phyloP scores from a whole-genome alignment of 2,329 filamentous ascomycete genomes.

The Stagonosporopsis vannaccii region DNA sequence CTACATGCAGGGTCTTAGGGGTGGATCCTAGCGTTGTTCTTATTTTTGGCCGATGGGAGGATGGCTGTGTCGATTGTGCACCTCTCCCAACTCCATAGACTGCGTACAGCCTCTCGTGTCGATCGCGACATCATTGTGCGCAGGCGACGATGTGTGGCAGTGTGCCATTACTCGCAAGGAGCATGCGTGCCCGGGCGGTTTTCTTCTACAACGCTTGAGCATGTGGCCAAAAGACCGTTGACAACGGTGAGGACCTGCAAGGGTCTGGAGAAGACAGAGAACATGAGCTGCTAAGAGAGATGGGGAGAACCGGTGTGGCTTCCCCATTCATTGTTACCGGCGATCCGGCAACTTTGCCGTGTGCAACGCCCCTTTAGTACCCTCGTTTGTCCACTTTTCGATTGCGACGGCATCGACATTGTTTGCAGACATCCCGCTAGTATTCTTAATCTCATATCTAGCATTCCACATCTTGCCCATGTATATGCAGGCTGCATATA shows the following conservation, averaged over 20 bases:
- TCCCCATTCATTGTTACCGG: not conserved
- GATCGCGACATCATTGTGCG: not conserved
- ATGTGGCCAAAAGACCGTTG: not conserved
- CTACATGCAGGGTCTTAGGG: conserved; percentile 14
- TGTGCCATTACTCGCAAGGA: not conserved
- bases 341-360: not conserved
- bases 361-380: not conserved
- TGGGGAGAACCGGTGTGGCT: not conserved
- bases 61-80: conserved; percentile 7
- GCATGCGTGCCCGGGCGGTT: not conserved
- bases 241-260: conserved; percentile 3
- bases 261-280: not conserved
- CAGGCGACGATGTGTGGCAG: not conserved
- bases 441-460: not conserved
- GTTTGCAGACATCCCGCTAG: not conserved
- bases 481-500: not conserved
- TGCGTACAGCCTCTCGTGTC: not conserved
- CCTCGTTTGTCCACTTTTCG: conserved; percentile 6
- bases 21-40: conserved; percentile 13
- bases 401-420: not conserved
- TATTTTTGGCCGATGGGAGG: conserved; percentile 11
- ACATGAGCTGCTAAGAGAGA: not conserved
- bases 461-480: not conserved
- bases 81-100: not conserved
- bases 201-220: not conserved